Evolutionary conservation across 306 rosid genomes (phyloP), one percentile per base, ranked within the genome.

Genomic region (Trifolium repens): DNA sequence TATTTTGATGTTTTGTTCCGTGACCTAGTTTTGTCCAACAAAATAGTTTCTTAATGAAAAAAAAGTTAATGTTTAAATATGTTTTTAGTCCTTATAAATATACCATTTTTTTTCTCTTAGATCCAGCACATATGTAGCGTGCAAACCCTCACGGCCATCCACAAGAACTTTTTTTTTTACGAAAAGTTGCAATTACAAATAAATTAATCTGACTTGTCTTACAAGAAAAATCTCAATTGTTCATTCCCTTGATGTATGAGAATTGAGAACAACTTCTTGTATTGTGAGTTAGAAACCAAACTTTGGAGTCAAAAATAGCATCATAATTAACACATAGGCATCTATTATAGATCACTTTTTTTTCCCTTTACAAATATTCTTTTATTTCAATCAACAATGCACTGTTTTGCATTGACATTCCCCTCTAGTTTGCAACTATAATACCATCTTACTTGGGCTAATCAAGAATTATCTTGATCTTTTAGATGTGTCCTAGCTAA

Each of bases 381-480:
- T 65, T 19, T 43, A 50, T 39, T 40, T 7, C 58, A 49, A 59
- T 50, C 9, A 60, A 60, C 17, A 73, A 19, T 19, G 71, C 22
- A 60, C 12, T 60, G 37, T 37, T 76, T 37, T 39, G 47, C 50
- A 15, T 47, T 14, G 0, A 32, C 69, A 77, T 71, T 39, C 58
- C 46, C 13, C 13, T 17, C 27, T 66, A 22, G 46, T 77, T 67
- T 66, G 73, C 66, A 24, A 55, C 70, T 22, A 8, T 58, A 72
- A 65, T 65, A 15, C 24, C 73, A 27, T 73, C 52, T 50, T 40
- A 68, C 76, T 17, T 46, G 15, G 77, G 62, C 67, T 44, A 79
- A 61, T 50, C 35, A 67, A 40, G 73, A 63, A 67, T 37, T 32
- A 80, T 69, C 58, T 73, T 84, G 78, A 83, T 44, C 77, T 24